Conservation (phyloP, 2,329 filamentous ascomycete genomes). For the Fusarium dimerum region DNA sequence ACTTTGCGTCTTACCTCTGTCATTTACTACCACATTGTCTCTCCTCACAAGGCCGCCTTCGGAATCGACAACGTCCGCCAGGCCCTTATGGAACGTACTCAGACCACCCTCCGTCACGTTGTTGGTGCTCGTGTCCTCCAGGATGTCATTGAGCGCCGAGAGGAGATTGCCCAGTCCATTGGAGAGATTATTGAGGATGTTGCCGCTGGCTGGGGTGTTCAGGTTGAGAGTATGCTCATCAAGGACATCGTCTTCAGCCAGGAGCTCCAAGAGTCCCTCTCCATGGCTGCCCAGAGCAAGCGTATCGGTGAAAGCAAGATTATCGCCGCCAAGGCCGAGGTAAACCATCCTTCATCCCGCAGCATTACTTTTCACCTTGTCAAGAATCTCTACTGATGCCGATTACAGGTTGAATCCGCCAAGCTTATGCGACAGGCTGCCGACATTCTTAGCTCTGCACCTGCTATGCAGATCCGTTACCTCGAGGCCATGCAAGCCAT, state of each 20-base stretch:
- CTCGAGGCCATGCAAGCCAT: slow-evolving; percentile 98
- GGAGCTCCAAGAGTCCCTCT: slow-evolving; percentile 92
- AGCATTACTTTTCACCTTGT: neutral
- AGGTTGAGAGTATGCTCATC: slow-evolving; percentile 98
- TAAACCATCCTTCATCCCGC: slow-evolving; percentile 21
- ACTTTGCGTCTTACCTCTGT: slow-evolving; percentile 91
- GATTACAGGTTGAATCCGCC: slow-evolving; percentile 74
- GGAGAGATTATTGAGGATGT: slow-evolving; percentile 98
- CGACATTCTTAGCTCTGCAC: slow-evolving; percentile 87
- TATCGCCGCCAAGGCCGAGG: slow-evolving; percentile 91
- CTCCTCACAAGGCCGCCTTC: slow-evolving; percentile 95
- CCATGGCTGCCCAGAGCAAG: slow-evolving; percentile 98
- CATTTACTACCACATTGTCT: slow-evolving; percentile 98
- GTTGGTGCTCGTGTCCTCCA: slow-evolving; percentile 94
- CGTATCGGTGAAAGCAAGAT: slow-evolving; percentile 98
- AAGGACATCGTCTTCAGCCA: slow-evolving; percentile 98
- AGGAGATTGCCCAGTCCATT: slow-evolving; percentile 94
- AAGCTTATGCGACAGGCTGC: slow-evolving; percentile 93
- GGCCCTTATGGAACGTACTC: slow-evolving; percentile 95
- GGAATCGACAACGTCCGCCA: slow-evolving; percentile 93
- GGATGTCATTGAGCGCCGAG: slow-evolving; percentile 96
- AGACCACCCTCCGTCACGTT: slow-evolving; percentile 95
- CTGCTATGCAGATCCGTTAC: slow-evolving; percentile 98
- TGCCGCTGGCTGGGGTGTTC: slow-evolving; percentile 88
- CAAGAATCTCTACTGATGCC: neutral